Evolutionary conservation across 176 grass and related monocot species (phyloP).

Genomic region (Aechmea fasciata): DNA sequence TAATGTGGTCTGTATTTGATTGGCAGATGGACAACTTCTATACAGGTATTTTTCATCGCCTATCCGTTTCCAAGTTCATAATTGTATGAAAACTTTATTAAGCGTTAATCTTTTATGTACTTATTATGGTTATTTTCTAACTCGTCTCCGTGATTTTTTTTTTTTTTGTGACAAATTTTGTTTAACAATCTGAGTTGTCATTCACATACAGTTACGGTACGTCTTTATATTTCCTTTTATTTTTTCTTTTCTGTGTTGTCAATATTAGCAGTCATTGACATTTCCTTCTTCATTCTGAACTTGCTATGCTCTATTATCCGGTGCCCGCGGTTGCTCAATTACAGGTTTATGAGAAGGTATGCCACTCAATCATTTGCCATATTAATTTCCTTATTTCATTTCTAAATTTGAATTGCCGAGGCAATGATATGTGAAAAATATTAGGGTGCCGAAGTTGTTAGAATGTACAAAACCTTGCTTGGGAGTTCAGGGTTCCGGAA

Average conservation of each 20-base stretch:
- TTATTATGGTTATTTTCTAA: not conserved
- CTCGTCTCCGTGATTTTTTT: not conserved
- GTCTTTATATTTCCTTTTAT: conserved; percentile 15
- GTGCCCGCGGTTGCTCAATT: conserved; percentile 23
- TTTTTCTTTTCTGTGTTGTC: conserved; percentile 9
- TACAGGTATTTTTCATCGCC: conserved; percentile 42
- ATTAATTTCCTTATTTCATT: conserved; percentile 12
- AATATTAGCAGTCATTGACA: conserved; percentile 17
- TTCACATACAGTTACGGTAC: conserved; percentile 58
- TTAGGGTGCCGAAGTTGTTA: conserved; percentile 96
- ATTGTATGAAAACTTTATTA: conserved; percentile 2
- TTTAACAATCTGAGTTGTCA: conserved; percentile 11
- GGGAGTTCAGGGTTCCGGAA: conserved; percentile 81
- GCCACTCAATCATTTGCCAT: conserved; percentile 9
- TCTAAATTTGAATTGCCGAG: conserved; percentile 7
- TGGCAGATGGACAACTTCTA: conserved; percentile 99
- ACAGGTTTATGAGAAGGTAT: conserved; percentile 98
- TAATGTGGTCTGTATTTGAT: conserved; percentile 26
- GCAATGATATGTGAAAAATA: conserved; percentile 15
- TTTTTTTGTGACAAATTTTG: conserved; percentile 25
- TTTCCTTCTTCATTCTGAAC: not conserved
- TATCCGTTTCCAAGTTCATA: conserved; percentile 12
- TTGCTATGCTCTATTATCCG: conserved; percentile 17
- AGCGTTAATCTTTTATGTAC: conserved; percentile 6
- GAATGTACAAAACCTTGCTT: conserved; percentile 99